These are phyloP conservation scores for Bretziella fagacearum DNA, from an alignment of 2,329 filamentous ascomycete genomes.

Conservation along the genomic window DNA sequence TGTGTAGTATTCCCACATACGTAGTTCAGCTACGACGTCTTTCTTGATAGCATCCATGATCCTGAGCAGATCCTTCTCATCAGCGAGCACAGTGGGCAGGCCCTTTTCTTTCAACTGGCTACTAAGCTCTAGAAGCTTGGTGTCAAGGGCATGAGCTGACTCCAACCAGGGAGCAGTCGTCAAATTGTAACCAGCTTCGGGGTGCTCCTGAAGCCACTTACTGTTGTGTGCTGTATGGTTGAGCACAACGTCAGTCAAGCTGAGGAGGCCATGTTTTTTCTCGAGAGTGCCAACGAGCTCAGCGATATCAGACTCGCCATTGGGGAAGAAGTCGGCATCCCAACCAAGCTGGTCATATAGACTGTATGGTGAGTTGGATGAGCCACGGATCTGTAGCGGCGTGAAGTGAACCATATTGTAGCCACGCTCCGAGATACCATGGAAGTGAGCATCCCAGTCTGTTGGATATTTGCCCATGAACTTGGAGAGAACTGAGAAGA, in stretches of 20 bases:
- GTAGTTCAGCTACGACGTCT: slow-evolving; percentile 58
- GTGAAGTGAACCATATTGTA: slow-evolving; percentile 99
- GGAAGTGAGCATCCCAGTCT: slow-evolving; percentile 80
- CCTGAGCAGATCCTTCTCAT: slow-evolving; percentile 52
- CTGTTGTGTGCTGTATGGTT: slow-evolving; percentile 97
- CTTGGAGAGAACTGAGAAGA: slow-evolving; percentile 92
- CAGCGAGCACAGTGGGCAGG: slow-evolving; percentile 57
- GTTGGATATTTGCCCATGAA: slow-evolving; percentile 88
- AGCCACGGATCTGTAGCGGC: slow-evolving; percentile 71
- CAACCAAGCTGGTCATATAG: slow-evolving; percentile 83
- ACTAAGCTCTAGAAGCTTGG: slow-evolving; percentile 56
- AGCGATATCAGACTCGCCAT: slow-evolving; percentile 66
- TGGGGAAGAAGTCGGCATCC: slow-evolving; percentile 66
- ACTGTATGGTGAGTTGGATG: slow-evolving; percentile 93
- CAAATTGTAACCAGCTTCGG: slow-evolving; percentile 89
- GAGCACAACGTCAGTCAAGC: slow-evolving; percentile 89
- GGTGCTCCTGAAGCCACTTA: slow-evolving; percentile 83
- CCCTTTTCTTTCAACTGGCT: slow-evolving; percentile 51
- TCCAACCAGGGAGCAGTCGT: slow-evolving; percentile 69
- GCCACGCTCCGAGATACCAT: slow-evolving; percentile 72
- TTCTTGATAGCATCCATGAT: slow-evolving; percentile 76
- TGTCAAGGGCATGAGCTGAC: slow-evolving; percentile 45
- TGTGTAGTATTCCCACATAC: slow-evolving; percentile 87
- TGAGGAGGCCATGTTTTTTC: slow-evolving; percentile 65
- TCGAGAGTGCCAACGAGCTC: slow-evolving; percentile 68